A percentile compares a stretch with the other conserved stretches of the same genome.
Evolutionary conservation across 2,329 filamentous ascomycete genomes (phyloP).

Genomic region (Pestalotiopsis fici): DNA sequence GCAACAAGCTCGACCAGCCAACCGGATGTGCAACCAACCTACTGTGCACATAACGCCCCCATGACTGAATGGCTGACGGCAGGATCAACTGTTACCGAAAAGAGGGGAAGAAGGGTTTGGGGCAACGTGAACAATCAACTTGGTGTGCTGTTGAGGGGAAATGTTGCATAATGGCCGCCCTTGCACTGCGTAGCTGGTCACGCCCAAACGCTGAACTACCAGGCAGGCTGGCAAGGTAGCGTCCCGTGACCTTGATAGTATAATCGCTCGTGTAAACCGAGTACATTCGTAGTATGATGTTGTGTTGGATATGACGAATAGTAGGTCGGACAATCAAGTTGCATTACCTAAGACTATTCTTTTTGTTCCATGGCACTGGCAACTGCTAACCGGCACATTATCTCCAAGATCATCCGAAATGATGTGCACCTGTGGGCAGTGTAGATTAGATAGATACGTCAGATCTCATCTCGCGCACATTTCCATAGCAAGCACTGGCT

Average conservation of each 20-base stretch:
- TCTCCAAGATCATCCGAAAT: neutral
- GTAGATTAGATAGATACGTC: neutral
- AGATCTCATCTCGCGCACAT: neutral
- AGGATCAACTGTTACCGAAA: neutral
- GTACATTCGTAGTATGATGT: neutral
- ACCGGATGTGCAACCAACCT: neutral
- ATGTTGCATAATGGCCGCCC: neutral
- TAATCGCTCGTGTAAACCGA: neutral
- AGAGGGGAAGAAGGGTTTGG: neutral
- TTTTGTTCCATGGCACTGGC: neutral
- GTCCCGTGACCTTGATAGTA: neutral
- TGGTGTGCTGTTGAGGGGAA: neutral
- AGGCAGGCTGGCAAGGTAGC: too few relatives aligned
- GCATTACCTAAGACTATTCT: neutral
- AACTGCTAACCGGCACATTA: neutral
- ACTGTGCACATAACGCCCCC: too few relatives aligned
- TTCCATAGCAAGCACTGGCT: neutral
- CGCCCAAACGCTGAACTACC: neutral
- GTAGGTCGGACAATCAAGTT: neutral
- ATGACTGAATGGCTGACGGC: neutral
- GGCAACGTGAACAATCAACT: neutral
- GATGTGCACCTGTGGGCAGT: neutral
- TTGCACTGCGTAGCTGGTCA: neutral
- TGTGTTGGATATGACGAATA: neutral
- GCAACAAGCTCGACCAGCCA: neutral